These are phyloP conservation scores for Fusarium scirpi DNA, from an alignment of 2,329 filamentous ascomycete genomes.

Conservation along the genomic window DNA sequence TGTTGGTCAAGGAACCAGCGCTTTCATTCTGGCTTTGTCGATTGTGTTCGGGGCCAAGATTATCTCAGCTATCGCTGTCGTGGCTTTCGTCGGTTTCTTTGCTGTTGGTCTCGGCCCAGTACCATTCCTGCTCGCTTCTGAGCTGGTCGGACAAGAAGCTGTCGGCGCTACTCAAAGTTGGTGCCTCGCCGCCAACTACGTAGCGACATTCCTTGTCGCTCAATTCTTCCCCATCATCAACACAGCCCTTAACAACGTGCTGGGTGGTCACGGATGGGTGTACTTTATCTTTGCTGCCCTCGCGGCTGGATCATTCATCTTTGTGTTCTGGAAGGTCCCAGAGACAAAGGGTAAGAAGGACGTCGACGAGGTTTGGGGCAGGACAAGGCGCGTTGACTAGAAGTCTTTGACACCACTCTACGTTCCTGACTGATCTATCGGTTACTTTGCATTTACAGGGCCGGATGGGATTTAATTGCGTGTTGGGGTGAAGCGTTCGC, in stretches of 20 bases:
- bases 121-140: constrained; percentile 92
- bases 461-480: neutral
- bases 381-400: constrained; percentile 67
- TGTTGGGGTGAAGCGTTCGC: neutral
- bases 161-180: constrained; percentile 93
- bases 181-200: constrained; percentile 87
- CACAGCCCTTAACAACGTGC: constrained; percentile 70
- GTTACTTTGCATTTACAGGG: neutral
- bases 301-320: constrained; percentile 75
- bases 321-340: constrained; percentile 80
- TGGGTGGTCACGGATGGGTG: constrained; percentile 81
- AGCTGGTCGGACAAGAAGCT: constrained; percentile 89
- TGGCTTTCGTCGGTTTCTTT: constrained; percentile 90
- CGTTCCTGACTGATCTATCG: neutral
- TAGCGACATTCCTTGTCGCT: constrained; percentile 90
- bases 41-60: constrained; percentile 79
- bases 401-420: neutral
- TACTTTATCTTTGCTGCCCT: constrained; percentile 92
- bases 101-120: constrained; percentile 92
- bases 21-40: constrained; percentile 81
- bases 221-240: constrained; percentile 95
- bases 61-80: constrained; percentile 82
- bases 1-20: constrained; percentile 83
- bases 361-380: constrained; percentile 91
- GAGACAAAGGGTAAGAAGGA: constrained; percentile 89